These are phyloP conservation scores for Holtermannia corniformis DNA, from an alignment of 768 basidiomycete genomes.

Conservation along the genomic window DNA sequence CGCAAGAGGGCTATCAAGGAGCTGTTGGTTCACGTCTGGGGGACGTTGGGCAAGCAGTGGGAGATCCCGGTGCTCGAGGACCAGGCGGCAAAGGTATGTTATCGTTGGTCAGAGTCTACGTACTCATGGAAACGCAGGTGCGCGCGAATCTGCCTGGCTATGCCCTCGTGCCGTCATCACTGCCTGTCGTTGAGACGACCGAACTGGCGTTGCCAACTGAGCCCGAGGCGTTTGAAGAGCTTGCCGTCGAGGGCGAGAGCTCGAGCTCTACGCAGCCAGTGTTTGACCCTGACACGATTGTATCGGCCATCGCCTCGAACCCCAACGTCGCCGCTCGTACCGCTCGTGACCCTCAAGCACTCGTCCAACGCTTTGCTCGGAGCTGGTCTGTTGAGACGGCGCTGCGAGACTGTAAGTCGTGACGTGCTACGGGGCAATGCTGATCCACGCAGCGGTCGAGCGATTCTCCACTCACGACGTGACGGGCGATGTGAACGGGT, in stretches of 20 bases:
- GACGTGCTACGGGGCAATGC: neutral
- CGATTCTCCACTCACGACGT: slow-evolving; percentile 13
- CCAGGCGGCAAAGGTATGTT: slow-evolving; percentile 19
- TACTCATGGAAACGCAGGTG: slow-evolving; percentile 41
- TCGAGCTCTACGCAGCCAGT: slow-evolving; percentile 41
- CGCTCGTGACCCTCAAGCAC: slow-evolving; percentile 52
- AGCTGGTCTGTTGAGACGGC: slow-evolving; percentile 70
- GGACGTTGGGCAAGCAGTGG: slow-evolving; percentile 62
- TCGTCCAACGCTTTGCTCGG: slow-evolving; percentile 51
- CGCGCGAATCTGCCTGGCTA: slow-evolving; percentile 45
- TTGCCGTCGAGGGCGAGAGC: slow-evolving; percentile 23
- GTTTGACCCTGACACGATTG: slow-evolving; percentile 50
- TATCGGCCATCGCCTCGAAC: slow-evolving; percentile 52
- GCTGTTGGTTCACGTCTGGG: slow-evolving; percentile 58
- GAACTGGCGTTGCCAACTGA: slow-evolving; percentile 47
- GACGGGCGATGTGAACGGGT: neutral
- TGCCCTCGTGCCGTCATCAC: slow-evolving; percentile 42
- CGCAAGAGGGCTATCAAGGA: slow-evolving; percentile 50
- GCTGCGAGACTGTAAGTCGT: slow-evolving; percentile 57
- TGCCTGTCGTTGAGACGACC: slow-evolving; percentile 40
- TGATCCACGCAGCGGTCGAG: slow-evolving; percentile 23
- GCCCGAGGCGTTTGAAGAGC: slow-evolving; percentile 45
- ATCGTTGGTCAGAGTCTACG: neutral
- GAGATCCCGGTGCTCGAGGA: slow-evolving; percentile 50
- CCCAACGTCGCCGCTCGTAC: slow-evolving; percentile 55